phyloP scores from a whole-genome alignment of 2,329 filamentous ascomycete species.

The Microsporum audouinii region DNA sequence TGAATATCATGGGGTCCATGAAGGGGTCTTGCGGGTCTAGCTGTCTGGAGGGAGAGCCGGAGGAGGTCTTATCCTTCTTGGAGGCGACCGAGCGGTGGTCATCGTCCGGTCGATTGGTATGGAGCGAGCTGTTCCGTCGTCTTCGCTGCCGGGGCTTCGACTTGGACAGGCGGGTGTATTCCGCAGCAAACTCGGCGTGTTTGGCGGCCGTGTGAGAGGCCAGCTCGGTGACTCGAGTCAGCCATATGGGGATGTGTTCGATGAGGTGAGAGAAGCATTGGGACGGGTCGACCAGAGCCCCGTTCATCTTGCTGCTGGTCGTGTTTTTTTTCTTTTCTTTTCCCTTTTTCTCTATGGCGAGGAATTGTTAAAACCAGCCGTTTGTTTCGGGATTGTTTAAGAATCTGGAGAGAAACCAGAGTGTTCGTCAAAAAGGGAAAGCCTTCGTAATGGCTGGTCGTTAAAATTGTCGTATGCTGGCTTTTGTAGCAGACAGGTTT shows the following conservation, averaged over 20 bases:
- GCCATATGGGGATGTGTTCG: conserved; percentile 37
- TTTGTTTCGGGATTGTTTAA: no score
- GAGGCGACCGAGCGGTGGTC: not conserved
- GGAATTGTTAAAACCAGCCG: not conserved
- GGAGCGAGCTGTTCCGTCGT: conserved; percentile 33
- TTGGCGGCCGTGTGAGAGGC: conserved; percentile 30
- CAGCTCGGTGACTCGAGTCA: conserved; percentile 33
- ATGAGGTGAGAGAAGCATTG: conserved; percentile 35
- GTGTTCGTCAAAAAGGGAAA: no score
- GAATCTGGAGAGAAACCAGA: no score
- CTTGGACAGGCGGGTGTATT: conserved; percentile 28
- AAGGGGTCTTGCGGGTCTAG: conserved; percentile 1
- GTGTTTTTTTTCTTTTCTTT: not conserved
- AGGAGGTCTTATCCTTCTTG: conserved; percentile 1
- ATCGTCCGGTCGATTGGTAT: conserved; percentile 30
- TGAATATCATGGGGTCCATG: conserved; percentile 6
- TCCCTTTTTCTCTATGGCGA: not conserved
- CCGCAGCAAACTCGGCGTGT: conserved; percentile 34
- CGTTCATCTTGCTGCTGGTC: not conserved
- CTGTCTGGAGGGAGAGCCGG: not conserved
- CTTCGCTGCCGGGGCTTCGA: conserved; percentile 20
- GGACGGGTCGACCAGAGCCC: conserved; percentile 30
- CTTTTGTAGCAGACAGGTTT: no score
- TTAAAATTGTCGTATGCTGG: no score
- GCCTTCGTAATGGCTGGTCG: no score